Conservation (phyloP, 129 eudicot species). For the Heracleum sosnowskyi region DNA sequence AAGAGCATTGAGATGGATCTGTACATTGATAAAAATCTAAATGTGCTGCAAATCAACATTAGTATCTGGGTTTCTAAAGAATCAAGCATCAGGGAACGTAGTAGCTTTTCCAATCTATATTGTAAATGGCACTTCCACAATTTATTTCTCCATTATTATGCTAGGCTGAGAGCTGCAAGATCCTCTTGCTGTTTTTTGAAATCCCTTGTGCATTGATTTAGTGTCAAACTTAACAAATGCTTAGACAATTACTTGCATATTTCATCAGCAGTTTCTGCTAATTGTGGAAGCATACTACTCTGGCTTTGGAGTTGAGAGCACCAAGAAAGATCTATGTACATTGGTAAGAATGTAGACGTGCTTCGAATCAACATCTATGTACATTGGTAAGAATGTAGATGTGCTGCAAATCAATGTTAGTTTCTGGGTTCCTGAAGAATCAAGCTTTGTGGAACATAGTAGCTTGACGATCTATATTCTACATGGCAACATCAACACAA, state of each 20-base stretch:
- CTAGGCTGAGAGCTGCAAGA: background rate
- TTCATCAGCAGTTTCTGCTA: background rate
- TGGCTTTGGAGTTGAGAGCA: background rate
- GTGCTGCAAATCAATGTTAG: background rate
- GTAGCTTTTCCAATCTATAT: background rate
- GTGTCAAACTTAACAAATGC: background rate
- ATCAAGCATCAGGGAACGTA: background rate
- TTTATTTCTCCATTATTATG: background rate
- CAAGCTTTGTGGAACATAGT: background rate
- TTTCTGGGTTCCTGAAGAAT: background rate
- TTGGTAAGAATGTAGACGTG: background rate
- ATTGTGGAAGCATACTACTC: background rate
- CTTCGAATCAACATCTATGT: background rate
- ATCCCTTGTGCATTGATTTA: too few species aligned
- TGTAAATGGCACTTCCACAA: background rate
- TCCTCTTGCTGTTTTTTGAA: too few species aligned
- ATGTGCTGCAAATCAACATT: background rate
- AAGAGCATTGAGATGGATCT: background rate
- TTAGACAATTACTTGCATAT: background rate
- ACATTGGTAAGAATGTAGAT: background rate
- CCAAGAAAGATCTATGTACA: background rate
- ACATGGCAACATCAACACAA: background rate
- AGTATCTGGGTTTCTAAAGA: too few species aligned
- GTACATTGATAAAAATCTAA: background rate
- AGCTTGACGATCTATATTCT: background rate